Evolutionary conservation across 768 basidiomycete genomes (phyloP).

Genomic region (Lactifluus echinatus): DNA sequence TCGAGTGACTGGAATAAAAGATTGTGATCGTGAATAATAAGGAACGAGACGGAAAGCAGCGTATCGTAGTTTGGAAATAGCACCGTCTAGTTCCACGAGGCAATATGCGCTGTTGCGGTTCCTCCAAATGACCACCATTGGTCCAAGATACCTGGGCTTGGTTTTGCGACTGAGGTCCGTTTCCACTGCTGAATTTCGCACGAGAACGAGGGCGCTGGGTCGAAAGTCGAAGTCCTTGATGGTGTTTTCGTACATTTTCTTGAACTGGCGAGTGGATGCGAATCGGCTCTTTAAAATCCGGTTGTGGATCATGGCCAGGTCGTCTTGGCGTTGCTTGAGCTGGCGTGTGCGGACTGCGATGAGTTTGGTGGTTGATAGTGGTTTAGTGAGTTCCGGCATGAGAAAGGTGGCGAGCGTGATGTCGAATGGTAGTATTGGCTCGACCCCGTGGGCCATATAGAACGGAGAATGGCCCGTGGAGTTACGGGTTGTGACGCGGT

Average conservation of each 20-base stretch:
- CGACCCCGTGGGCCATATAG: no score
- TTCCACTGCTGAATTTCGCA: slow-evolving; percentile 29
- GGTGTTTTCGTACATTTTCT: slow-evolving; percentile 16
- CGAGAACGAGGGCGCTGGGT: slow-evolving; percentile 34
- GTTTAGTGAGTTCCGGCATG: slow-evolving; percentile 17
- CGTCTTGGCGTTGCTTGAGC: slow-evolving; percentile 23
- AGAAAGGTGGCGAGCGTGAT: slow-evolving; percentile 28
- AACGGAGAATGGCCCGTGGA: no score
- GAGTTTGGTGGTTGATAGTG: slow-evolving; percentile 20
- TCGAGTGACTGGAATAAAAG: no score
- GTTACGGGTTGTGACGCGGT: no score
- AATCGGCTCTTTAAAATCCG: slow-evolving; percentile 13
- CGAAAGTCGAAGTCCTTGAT: slow-evolving; percentile 23
- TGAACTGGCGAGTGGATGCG: slow-evolving; percentile 24
- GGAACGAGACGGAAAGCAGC: no score
- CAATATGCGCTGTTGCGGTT: no score
- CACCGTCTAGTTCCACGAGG: no score
- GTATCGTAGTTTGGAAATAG: no score
- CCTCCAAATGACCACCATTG: no score
- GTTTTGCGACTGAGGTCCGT: slow-evolving; percentile 12
- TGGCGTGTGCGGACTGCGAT: slow-evolving; percentile 22
- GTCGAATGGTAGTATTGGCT: slow-evolving; percentile 29
- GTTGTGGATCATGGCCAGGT: slow-evolving; percentile 21
- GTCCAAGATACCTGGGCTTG: no score
- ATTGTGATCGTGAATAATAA: no score